Evolutionary conservation across 441 rosid genomes (phyloP), one percentile per base, ranked within the genome.

Genomic region (Syzygium malaccense): DNA sequence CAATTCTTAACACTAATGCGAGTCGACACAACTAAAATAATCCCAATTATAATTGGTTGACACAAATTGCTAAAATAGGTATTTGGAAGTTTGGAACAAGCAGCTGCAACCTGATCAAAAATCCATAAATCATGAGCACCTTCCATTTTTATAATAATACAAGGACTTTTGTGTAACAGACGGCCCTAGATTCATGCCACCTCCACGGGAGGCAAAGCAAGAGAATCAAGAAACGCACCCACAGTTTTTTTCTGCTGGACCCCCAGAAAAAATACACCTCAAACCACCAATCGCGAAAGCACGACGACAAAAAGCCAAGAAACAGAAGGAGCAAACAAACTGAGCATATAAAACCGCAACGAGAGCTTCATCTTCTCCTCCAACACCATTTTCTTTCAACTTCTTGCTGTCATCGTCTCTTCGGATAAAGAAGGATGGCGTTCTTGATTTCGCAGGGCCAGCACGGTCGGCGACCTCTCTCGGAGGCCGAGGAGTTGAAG

Each of bases 371-470:
- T 71, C 83, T 11, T 71, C 83, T 37, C 15, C 83, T 37, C 18
- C 51, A 37, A 71, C 51, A 41, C 51, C 51, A 71, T 37, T 71
- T 37, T 41, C 51, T 37, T 23, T 14, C n/a, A 8, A 49, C 23
- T 37, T 45, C 80, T 71, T 71, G 10, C 26, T 11, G 49, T 71
- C 80, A 71, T 37, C 8, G 6, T 37, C 51, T 71, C 49, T 37
- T 41, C 51, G 17, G 41, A 14, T 12, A 12, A 7, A 51, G 26
- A 80, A 55, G 56, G 62, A 95, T 94, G 96, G 94, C 92, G 87
- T 90, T 89, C 91, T 32, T 88, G 90, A 41, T 92, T 32, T 88
- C 95, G 57, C 88, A 89, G 87, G 54, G 92, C 15, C 90, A 88
- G 54, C 87, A 86, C 51, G 58, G 91, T 18, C 90, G 86, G 54